Percentiles rank a stretch among this genome's conserved stretches.
These are phyloP conservation scores for Globisporangium nagaii DNA, from an alignment of 352 stramenopile species.

Conservation along the genomic window DNA sequence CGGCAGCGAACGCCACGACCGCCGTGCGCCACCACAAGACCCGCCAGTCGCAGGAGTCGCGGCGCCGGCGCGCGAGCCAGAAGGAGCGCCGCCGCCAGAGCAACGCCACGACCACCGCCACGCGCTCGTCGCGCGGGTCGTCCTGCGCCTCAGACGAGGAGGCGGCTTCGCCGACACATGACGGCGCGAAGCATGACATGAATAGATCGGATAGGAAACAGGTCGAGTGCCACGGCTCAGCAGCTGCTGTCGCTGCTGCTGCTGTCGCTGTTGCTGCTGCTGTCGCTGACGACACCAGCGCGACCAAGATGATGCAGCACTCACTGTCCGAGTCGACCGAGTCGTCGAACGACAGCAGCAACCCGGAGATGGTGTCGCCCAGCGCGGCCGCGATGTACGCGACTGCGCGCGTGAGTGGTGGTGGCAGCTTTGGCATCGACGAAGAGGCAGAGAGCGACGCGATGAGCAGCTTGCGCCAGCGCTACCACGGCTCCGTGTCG, in stretches of 20 bases:
- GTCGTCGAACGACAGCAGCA: conserved; percentile 16
- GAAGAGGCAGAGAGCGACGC: conserved; percentile 25
- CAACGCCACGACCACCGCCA: conserved; percentile 1
- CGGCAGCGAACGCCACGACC: background rate
- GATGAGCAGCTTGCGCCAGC: conserved; percentile 3
- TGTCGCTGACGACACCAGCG: background rate
- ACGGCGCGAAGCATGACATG: conserved; percentile 2
- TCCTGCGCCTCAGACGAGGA: conserved; percentile 2
- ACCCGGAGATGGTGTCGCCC: conserved; percentile 2
- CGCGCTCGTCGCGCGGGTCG: conserved; percentile 1
- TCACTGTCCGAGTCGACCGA: conserved; percentile 53
- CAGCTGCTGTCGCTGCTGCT: no score
- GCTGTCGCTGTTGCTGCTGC: no score
- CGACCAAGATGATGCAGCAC: conserved; percentile 22
- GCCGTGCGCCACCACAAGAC: conserved; percentile 11
- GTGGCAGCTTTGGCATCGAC: conserved; percentile 20
- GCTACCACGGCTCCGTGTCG: conserved; percentile 11
- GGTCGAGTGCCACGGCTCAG: no score
- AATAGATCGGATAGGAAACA: no score
- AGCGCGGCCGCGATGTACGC: background rate
- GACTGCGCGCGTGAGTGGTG: no score
- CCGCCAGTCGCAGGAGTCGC: conserved; percentile 8
- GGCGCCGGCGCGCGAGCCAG: background rate
- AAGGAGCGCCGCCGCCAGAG: background rate
- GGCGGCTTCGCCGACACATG: background rate